phyloP scores from a whole-genome alignment of 2,329 filamentous ascomycete species.

The Setomelanomma holmii region DNA sequence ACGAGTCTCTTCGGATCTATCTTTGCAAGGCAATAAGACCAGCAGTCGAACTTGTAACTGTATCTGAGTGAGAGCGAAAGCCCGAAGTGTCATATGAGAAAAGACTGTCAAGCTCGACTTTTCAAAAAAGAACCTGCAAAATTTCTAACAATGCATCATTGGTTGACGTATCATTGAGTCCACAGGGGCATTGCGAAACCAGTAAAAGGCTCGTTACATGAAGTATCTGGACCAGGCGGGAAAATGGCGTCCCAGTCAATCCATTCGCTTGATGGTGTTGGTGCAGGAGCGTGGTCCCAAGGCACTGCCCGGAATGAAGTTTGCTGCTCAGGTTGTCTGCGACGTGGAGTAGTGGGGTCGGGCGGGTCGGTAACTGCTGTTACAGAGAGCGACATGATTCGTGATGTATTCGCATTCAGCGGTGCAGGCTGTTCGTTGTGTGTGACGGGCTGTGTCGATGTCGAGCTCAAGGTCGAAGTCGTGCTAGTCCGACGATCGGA shows the following conservation, averaged over 20 bases:
- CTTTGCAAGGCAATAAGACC: too few relatives aligned
- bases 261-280: not conserved
- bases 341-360: too few relatives aligned
- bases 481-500: not conserved
- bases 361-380: too few relatives aligned
- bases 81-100: too few relatives aligned
- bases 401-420: too few relatives aligned
- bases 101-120: too few relatives aligned
- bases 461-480: not conserved
- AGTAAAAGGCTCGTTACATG: conserved; percentile 2
- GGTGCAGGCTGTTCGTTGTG: too few relatives aligned
- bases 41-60: too few relatives aligned
- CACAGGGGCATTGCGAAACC: conserved; percentile 13
- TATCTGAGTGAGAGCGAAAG: too few relatives aligned
- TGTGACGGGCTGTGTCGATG: not conserved
- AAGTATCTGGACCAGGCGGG: conserved; percentile 10
- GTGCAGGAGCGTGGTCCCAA: not conserved
- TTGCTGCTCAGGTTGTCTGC: not conserved
- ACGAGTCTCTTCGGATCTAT: too few relatives aligned
- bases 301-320: not conserved
- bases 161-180: conserved; percentile 5
- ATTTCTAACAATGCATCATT: not conserved
- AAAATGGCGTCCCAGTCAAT: conserved; percentile 34
- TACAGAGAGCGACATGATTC: too few relatives aligned
- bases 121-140: too few relatives aligned